Evolutionary conservation across 148 eudicot species (phyloP), one percentile per base, ranked within the genome.

Genomic region (Fagopyrum tataricum): DNA sequence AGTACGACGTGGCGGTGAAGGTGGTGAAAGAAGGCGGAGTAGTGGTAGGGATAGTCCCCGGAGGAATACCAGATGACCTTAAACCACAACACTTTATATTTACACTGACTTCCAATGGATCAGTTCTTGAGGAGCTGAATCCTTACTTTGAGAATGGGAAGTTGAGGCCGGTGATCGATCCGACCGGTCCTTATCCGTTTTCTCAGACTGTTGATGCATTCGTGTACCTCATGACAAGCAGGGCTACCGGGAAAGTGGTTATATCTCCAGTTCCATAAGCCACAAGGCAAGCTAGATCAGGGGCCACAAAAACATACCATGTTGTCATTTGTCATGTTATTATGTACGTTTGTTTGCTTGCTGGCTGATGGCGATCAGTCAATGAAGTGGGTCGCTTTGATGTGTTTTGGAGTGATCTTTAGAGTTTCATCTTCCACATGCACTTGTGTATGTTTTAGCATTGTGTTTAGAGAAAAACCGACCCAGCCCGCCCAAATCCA

Each of bases 161-260:
- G 75, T 83, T 94, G 78, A 94, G 87, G 89, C 78, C 91, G 2
- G 70, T 94, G 40, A 61, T 94, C 6, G 98, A 94, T 68, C 85
- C 97, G n/a, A 87, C 85, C 73, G 97, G 97, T 0, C 96, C 91
- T 4, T 94, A 85, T 73, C 78, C 89, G 48, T 94, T 91, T 26
- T 84, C 79, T 44, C 84, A 87, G 82, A 90, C 90, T n/a, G 82
- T 79, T 42, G 96, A 91, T 72, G 97, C 96, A 66, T 94, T 91
- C 77, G 67, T 87, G 7, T 87, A 91, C 82, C 83, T 94, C 44
- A 97, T 89, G 82, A 86, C 97, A 44, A 80, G 81, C 71, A 81
- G 96, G 41, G 97, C 98, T 70, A 88, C 90, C 31, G 98, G 98
- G 42, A 94, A 94, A 78, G 90, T 94, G 44, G 93, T 91, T 78